A percentile compares a stretch with the other conserved stretches of the same genome.
Evolutionary conservation across 345 rosid genomes (phyloP).

Genomic region (Corchorus capsularis): DNA sequence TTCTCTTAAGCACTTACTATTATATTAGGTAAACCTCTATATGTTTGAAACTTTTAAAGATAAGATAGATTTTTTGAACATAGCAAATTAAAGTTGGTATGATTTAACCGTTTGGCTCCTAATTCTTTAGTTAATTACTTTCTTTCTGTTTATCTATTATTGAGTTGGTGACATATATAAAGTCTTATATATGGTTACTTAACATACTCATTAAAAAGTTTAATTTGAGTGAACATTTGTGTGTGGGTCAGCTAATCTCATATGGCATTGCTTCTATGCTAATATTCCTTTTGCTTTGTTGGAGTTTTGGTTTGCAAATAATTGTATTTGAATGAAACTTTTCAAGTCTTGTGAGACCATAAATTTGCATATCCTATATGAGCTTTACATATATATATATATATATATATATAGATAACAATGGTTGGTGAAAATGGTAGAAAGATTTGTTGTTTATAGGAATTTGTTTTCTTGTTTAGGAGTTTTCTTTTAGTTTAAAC

Average conservation of each 20-base stretch:
- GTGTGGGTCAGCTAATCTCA: not conserved
- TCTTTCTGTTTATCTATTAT: not conserved
- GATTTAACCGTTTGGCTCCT: not conserved
- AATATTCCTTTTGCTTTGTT: not conserved
- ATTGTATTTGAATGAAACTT: not conserved
- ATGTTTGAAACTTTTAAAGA: not conserved
- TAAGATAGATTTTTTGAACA: not conserved
- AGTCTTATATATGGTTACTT: not conserved
- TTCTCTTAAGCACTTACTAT: not conserved
- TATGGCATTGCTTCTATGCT: not conserved
- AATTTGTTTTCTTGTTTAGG: not conserved
- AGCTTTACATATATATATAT: no score
- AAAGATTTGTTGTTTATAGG: not conserved
- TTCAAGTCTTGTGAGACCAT: not conserved
- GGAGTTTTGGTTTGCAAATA: not conserved
- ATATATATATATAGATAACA: not conserved
- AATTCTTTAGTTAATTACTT: not conserved
- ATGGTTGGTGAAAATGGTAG: not conserved
- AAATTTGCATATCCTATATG: not conserved
- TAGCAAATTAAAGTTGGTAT: not conserved
- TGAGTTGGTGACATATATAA: not conserved
- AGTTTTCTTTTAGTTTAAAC: conserved; percentile 1
- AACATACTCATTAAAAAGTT: not conserved
- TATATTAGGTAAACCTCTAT: not conserved
- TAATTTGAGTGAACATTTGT: not conserved